Percentiles rank a stretch among this genome's conserved stretches.
These are phyloP conservation scores for Kwoniella sp. DNA, from an alignment of 768 basidiomycete species.

Conservation along the genomic window DNA sequence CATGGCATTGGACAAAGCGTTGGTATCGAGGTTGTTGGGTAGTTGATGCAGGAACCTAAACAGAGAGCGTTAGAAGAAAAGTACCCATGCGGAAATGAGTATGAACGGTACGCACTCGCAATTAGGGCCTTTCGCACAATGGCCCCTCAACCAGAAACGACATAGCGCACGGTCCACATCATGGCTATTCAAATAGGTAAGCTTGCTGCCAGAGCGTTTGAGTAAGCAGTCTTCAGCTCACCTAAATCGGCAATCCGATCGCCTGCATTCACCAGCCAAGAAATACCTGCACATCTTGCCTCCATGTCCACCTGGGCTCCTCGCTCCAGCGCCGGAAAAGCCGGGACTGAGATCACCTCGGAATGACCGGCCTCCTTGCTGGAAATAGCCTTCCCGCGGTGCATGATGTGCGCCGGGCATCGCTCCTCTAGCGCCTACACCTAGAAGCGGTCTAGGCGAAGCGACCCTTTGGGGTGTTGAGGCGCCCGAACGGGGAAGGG, in stretches of 20 bases:
- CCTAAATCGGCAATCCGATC: constrained; percentile 98
- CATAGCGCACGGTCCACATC: constrained; percentile 91
- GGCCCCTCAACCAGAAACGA: constrained; percentile 96
- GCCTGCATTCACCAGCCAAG: constrained; percentile 89
- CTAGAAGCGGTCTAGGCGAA: constrained; percentile 47
- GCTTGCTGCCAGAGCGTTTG: neutral
- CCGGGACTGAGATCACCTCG: constrained; percentile 52
- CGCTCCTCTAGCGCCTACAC: constrained; percentile 40
- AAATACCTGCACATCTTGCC: constrained; percentile 85
- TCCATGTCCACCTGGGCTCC: constrained; percentile 57
- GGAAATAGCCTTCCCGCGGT: constrained; percentile 46
- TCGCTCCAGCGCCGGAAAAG: constrained; percentile 26
- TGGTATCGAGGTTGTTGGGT: constrained; percentile 75
- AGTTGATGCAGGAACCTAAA: constrained; percentile 85
- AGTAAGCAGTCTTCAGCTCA: too few relatives aligned
- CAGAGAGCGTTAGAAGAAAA: too few relatives aligned
- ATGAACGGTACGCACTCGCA: constrained; percentile 65
- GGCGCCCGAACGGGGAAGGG: constrained; percentile 57
- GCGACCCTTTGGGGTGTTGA: constrained; percentile 54
- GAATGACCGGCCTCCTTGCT: constrained; percentile 49
- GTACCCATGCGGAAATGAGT: neutral
- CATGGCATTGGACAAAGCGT: constrained; percentile 50
- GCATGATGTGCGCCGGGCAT: constrained; percentile 43
- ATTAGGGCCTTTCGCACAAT: constrained; percentile 91
- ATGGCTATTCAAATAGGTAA: constrained; percentile 63